phyloP scores from a whole-genome alignment of 108 stramenopile genomes.

The Cylindrotheca fusiformis region DNA sequence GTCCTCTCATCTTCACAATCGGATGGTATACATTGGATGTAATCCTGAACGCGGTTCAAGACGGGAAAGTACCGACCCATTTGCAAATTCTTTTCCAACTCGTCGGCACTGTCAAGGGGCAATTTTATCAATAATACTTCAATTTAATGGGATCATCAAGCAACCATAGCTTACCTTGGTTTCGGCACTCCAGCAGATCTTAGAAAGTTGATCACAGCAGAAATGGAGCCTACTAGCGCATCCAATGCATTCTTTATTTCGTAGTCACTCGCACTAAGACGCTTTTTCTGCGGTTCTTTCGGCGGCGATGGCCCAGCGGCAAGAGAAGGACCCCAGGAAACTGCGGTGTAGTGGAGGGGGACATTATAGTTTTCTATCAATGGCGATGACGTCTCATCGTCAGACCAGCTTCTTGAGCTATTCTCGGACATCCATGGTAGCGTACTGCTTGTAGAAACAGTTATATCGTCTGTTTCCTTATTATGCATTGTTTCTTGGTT shows the following conservation, averaged over 20 bases:
- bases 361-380: background rate
- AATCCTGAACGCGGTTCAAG: conserved; percentile 24
- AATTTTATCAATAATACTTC: background rate
- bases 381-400: conserved; percentile 10
- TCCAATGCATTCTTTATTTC: conserved; percentile 26
- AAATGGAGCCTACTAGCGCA: conserved; percentile 26
- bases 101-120: conserved; percentile 1
- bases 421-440: background rate
- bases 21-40: conserved; percentile 22
- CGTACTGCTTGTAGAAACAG: background rate
- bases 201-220: conserved; percentile 30
- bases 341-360: background rate
- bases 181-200: conserved; percentile 24
- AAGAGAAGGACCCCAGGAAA: background rate
- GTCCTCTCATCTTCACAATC: conserved; percentile 4
- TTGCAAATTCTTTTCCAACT: conserved; percentile 28
- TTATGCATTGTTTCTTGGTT: background rate
- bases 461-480: background rate
- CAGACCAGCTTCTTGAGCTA: conserved; percentile 4
- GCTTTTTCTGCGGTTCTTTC: background rate
- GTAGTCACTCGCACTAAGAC: conserved; percentile 3
- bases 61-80: conserved; percentile 30
- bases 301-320: background rate
- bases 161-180: conserved; percentile 9
- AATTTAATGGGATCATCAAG: background rate